Percentiles rank a stretch among this genome's conserved stretches.
Evolutionary conservation across 805 yeast species (phyloP).

Genomic region (Sugiyamaella lignohabitans): DNA sequence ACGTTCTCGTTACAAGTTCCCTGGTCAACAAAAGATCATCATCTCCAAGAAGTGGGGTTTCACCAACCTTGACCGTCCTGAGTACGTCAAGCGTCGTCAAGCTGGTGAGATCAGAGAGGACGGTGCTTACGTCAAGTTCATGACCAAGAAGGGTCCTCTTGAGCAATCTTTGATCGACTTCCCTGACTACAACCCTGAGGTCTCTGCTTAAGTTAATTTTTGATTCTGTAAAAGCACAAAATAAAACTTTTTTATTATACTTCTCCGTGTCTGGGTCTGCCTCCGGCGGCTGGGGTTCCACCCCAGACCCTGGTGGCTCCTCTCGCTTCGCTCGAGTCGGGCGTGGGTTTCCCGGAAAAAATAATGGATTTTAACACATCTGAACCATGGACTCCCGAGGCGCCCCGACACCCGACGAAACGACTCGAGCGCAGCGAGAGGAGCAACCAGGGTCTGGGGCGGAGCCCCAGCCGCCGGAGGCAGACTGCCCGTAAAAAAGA

Average conservation of each 20-base stretch:
- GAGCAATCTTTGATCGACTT: slow-evolving; percentile 85
- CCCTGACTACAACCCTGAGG: slow-evolving; percentile 60
- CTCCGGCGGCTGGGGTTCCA: too few species aligned
- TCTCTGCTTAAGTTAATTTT: slow-evolving; percentile 8
- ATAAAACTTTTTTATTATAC: neutral
- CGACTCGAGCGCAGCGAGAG: too few species aligned
- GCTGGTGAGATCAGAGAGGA: slow-evolving; percentile 99
- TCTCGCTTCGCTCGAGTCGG: too few species aligned
- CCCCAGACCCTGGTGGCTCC: too few species aligned
- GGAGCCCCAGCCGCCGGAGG: too few species aligned
- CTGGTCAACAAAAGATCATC: slow-evolving; percentile 99
- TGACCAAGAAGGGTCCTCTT: slow-evolving; percentile 92
- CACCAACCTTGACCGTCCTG: slow-evolving; percentile 98
- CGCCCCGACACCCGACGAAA: too few species aligned
- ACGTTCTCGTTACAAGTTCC: slow-evolving; percentile 99
- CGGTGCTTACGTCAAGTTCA: slow-evolving; percentile 99
- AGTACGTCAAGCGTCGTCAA: slow-evolving; percentile 88
- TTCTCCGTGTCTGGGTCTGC: too few species aligned
- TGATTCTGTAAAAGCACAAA: neutral
- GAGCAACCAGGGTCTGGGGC: too few species aligned
- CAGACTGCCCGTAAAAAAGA: too few species aligned
- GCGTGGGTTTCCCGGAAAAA: too few species aligned
- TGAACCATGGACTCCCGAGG: too few species aligned
- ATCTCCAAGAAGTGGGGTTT: slow-evolving; percentile 99
- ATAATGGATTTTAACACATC: too few species aligned